phyloP scores from a whole-genome alignment of 2,329 filamentous ascomycete genomes.

The Hypoxylon sp. region DNA sequence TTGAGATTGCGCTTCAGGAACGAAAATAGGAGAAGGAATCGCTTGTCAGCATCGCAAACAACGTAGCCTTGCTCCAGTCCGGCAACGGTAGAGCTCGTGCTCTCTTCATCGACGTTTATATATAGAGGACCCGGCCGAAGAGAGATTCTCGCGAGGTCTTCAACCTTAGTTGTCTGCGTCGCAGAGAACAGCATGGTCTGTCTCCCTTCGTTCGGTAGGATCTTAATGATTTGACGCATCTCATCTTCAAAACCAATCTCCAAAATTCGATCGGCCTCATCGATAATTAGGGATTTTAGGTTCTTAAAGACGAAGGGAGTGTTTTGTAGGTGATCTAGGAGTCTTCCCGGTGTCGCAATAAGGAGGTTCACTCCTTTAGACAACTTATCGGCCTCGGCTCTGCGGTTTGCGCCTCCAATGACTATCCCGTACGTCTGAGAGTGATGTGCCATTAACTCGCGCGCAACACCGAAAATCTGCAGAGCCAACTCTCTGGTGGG shows the following conservation, averaged over 20 bases:
- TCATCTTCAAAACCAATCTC: slow-evolving; percentile 99
- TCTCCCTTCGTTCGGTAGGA: slow-evolving; percentile 86
- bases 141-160: slow-evolving; percentile 95
- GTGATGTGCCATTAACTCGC: slow-evolving; percentile 90
- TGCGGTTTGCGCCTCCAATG: slow-evolving; percentile 92
- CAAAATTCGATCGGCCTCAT: slow-evolving; percentile 95
- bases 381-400: slow-evolving; percentile 94
- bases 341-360: slow-evolving; percentile 91
- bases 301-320: slow-evolving; percentile 78
- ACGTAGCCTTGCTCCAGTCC: slow-evolving; percentile 97
- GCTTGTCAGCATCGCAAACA: slow-evolving; percentile 91
- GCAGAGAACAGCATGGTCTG: slow-evolving; percentile 99
- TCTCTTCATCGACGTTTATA: slow-evolving; percentile 94
- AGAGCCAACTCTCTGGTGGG: slow-evolving; percentile 94
- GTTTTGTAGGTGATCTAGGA: slow-evolving; percentile 95
- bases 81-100: slow-evolving; percentile 92
- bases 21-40: slow-evolving; percentile 90
- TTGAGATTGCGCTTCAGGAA: slow-evolving; percentile 93
- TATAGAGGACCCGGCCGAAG: slow-evolving; percentile 91
- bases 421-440: slow-evolving; percentile 96
- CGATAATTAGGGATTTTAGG: slow-evolving; percentile 89
- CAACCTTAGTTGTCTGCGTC: slow-evolving; percentile 98
- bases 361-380: slow-evolving; percentile 94
- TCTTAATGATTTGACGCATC: slow-evolving; percentile 96
- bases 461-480: slow-evolving; percentile 95